Evolutionary conservation across 2,329 filamentous ascomycete species (phyloP).

Genomic region (Alternaria viburni): DNA sequence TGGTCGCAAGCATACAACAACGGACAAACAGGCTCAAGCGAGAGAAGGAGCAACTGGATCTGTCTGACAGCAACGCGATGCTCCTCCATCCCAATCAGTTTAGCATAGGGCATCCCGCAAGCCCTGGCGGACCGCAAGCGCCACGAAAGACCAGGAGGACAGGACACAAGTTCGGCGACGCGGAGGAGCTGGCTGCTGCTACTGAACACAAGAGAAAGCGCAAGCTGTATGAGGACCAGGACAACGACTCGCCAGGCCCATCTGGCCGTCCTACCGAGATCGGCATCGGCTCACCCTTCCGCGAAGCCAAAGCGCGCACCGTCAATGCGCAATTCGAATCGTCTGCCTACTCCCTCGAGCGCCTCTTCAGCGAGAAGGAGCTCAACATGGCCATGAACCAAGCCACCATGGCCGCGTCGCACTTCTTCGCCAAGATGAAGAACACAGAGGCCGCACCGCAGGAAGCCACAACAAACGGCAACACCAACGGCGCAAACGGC

Average conservation of each 20-base stretch:
- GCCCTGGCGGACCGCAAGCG: constrained; percentile 65
- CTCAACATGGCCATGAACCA: constrained; percentile 66
- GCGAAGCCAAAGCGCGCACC: constrained; percentile 60
- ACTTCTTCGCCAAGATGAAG: constrained; percentile 64
- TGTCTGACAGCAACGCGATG: constrained; percentile 69
- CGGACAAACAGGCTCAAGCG: constrained; percentile 64
- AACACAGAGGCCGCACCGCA: constrained; percentile 36
- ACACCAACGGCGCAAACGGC: constrained; percentile 43
- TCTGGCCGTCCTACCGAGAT: constrained; percentile 55
- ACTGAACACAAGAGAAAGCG: constrained; percentile 63
- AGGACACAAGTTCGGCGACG: constrained; percentile 61
- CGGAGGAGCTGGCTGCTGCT: constrained; percentile 54
- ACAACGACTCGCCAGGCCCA: constrained; percentile 64
- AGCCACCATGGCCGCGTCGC: constrained; percentile 64
- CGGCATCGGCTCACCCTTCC: constrained; percentile 57
- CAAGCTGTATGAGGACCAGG: constrained; percentile 63
- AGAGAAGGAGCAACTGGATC: constrained; percentile 71
- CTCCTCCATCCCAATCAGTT: constrained; percentile 71
- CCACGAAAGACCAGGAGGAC: constrained; percentile 69
- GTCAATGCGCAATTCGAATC: constrained; percentile 64
- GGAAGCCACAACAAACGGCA: constrained; percentile 40
- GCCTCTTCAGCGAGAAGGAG: constrained; percentile 72
- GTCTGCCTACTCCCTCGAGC: constrained; percentile 65
- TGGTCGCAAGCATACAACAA: constrained; percentile 63
- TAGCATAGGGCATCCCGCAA: constrained; percentile 68